Evolutionary conservation across 2,329 filamentous ascomycete species (phyloP), one percentile per base, ranked within the genome.

Genomic region (Calcarisporium arbuscula): DNA sequence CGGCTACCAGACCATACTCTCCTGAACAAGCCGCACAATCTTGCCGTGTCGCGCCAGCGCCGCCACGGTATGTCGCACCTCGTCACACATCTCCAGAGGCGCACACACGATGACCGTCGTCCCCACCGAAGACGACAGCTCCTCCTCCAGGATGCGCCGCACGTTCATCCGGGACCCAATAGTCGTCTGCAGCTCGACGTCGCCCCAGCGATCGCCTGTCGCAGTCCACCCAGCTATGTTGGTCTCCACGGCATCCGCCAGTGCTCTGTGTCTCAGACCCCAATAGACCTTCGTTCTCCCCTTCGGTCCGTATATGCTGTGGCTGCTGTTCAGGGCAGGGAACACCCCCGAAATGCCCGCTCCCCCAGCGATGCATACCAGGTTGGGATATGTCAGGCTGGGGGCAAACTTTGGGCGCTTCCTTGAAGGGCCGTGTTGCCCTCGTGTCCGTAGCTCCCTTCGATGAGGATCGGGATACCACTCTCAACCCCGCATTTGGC

Each of bases 321-420:
- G 11, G 12, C 17, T 34, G 11, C 32, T 38, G 19, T 36, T 36
- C 16, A 50, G 41, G 9, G 44, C 32, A 9, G 53, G 53, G 6
- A 57, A 40, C 8, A 52, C 47, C 6, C 51, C 54, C 4, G 53
- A 52, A 19, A 56, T 50, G 3, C 53, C 53, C 6, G 53, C 54
- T 9, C 53, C 53, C 17, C 53, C 51, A 8, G 53, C 53, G 21
- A 57, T 40, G 28, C 50, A 54, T 2, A 57, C 39, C 1, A 53
- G 40, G 32, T 55, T 56, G 3, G 44, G 40, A 31, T 32, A 47
- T n/a, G 41, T 15, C 18, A 37, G 27, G 0, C 38, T 49, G 3
- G 47, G 49, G 2, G 31, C 28, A 7, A 51, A 46, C 3, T 41
- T 39, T 6, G 34, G 8, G 47, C 37, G 17, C 36, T 40, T 19